Conservation (phyloP, 257 asterid species). For the Catharanthus roseus region DNA sequence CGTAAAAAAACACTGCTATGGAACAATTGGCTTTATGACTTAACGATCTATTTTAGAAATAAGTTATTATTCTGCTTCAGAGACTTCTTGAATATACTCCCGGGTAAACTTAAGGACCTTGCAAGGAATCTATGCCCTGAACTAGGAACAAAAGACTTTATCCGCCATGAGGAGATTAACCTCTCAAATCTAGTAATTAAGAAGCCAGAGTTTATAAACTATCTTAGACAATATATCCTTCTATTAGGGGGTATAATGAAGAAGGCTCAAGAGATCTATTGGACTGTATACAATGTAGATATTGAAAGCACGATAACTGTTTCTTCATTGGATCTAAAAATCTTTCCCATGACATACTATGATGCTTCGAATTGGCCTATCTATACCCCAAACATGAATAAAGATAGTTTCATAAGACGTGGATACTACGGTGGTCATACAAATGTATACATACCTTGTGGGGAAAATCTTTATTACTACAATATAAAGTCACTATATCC, state of each 20-base stretch:
- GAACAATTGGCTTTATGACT: neutral
- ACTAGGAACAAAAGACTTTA: neutral
- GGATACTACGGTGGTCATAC: neutral
- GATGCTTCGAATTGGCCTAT: neutral
- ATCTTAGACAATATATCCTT: too few species aligned
- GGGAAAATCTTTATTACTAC: too few species aligned
- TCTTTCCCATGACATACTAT: neutral
- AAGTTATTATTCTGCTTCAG: neutral
- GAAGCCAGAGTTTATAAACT: too few species aligned
- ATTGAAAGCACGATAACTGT: too few species aligned
- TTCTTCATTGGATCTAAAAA: neutral
- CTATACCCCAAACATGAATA: neutral
- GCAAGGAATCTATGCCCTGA: too few species aligned
- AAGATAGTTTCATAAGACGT: neutral
- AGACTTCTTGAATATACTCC: neutral
- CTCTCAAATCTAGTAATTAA: neutral
- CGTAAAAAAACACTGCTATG: neutral
- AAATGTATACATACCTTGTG: neutral
- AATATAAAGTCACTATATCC: constrained; percentile 20
- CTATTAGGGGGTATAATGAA: too few species aligned
- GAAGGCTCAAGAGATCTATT: too few species aligned
- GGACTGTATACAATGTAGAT: too few species aligned
- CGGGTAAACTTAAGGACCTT: neutral
- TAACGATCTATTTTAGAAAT: constrained; percentile 1
- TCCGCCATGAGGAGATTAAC: neutral